Evolutionary conservation across 2,329 filamentous ascomycete species (phyloP), one percentile per base, ranked within the genome.

Genomic region (Botrytis porri): DNA sequence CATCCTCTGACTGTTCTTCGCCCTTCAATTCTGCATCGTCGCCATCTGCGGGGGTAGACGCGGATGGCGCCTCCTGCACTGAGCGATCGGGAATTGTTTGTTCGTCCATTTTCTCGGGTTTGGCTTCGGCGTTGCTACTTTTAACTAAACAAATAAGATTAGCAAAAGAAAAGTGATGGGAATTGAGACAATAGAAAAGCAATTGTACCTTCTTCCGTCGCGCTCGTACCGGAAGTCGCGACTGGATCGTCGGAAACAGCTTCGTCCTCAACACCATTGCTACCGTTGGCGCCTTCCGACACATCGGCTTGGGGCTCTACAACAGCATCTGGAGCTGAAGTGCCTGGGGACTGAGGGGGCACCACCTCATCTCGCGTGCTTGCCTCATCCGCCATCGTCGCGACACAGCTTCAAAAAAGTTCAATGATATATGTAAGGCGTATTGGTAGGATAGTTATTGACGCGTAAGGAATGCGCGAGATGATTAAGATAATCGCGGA

Each of bases 1-100:
- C 69, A 66, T 77, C 78, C 54, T 79, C 80, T 66, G 79, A 78
- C 73, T 81, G 79, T 75, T 79, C 76, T 41, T 77, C 77, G 39
- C 78, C 78, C 74, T 82, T 80, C 78, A 83, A 79, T 60, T 81
- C 79, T 67, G 77, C 73, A 57, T 81, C 80, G 62, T 78, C n/a
- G n/a, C 37, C 77, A 67, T 73, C 71, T 18, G 71, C 51, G n/a
- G 77, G 74, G 18, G 73, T 65, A 73, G 77, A 60, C 73, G 77
- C 75, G 73, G 74, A 74, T 51, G 73, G 71, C 69, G 76, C 73
- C 39, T 54, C 61, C n/a, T 73, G 60, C 12, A 71, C 67, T 61
- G 67, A 39, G 45, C 60, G 41, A 29, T 77, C 74, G 57, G 75
- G 64, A 20, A 57, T 70, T 63, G 73, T 51, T 75, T 77, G 75